These are phyloP conservation scores for Solanum habrochaites DNA, from an alignment of 257 asterid species.

Conservation along the genomic window DNA sequence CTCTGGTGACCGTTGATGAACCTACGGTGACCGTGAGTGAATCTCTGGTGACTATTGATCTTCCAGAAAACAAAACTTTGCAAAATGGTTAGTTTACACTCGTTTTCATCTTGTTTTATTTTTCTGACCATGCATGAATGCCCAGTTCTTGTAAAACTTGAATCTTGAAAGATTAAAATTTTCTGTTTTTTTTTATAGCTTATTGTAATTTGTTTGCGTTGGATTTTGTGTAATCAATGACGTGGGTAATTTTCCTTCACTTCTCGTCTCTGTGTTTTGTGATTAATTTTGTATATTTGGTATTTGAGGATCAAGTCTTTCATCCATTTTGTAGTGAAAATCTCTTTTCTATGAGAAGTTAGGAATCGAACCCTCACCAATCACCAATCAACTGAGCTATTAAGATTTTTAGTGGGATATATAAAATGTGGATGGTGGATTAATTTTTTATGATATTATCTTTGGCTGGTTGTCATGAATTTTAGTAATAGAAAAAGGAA, in stretches of 20 bases:
- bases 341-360: neutral
- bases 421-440: neutral
- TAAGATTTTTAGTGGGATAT: neutral
- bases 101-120: too few species aligned
- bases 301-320: neutral
- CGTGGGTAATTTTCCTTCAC: neutral
- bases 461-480: neutral
- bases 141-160: neutral
- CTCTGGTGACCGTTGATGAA: neutral
- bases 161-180: neutral
- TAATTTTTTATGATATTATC: neutral
- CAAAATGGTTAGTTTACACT: constrained; percentile 15
- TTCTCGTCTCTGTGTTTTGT: neutral
- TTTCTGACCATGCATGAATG: constrained; percentile 24
- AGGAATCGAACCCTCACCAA: neutral
- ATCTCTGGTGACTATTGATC: constrained; percentile 5
- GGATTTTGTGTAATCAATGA: neutral
- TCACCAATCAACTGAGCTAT: neutral
- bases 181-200: neutral
- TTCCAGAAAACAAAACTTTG: constrained; percentile 3
- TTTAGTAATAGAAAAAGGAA: neutral
- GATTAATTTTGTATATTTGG: neutral
- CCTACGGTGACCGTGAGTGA: neutral
- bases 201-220: neutral
- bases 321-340: too few species aligned